phyloP scores from a whole-genome alignment of 306 rosid species.

The Casuarina glauca region DNA sequence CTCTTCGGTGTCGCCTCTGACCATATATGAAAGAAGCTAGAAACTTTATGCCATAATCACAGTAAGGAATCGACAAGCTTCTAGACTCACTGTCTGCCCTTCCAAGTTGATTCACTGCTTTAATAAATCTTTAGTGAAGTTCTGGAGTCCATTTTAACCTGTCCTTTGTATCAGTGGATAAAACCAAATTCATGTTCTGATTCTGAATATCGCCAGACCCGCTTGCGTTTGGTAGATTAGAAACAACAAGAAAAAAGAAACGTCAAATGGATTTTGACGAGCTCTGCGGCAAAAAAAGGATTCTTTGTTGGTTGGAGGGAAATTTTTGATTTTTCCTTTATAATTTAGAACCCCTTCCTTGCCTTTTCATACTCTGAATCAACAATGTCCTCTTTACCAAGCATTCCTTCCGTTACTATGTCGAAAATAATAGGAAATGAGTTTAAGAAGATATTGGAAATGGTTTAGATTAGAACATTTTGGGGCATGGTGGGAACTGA shows the following conservation, averaged over 20 bases:
- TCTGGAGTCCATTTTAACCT: conserved; percentile 93
- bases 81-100: conserved; percentile 75
- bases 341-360: conserved; percentile 32
- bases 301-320: conserved; percentile 41
- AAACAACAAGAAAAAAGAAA: conserved; percentile 29
- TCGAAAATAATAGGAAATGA: conserved; percentile 24
- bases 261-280: conserved; percentile 37
- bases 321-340: conserved; percentile 46
- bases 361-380: conserved; percentile 7
- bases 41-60: background rate
- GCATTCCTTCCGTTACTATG: conserved; percentile 17
- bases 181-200: conserved; percentile 79
- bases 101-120: conserved; percentile 83
- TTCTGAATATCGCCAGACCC: conserved; percentile 60
- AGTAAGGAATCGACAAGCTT: conserved; percentile 2
- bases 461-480: background rate
- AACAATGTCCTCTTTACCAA: background rate
- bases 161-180: conserved; percentile 92
- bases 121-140: conserved; percentile 84
- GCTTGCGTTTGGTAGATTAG: conserved; percentile 36
- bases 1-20: conserved; percentile 98
- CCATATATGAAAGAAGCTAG: conserved; percentile 25
- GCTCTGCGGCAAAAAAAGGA: conserved; percentile 35
- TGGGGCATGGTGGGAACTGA: background rate
- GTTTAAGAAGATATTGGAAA: too few relatives aligned